A percentile compares a stretch with the other conserved stretches of the same genome.
These are phyloP conservation scores for Truncatella angustata DNA, from an alignment of 2,329 filamentous ascomycete species.

Conservation along the genomic window DNA sequence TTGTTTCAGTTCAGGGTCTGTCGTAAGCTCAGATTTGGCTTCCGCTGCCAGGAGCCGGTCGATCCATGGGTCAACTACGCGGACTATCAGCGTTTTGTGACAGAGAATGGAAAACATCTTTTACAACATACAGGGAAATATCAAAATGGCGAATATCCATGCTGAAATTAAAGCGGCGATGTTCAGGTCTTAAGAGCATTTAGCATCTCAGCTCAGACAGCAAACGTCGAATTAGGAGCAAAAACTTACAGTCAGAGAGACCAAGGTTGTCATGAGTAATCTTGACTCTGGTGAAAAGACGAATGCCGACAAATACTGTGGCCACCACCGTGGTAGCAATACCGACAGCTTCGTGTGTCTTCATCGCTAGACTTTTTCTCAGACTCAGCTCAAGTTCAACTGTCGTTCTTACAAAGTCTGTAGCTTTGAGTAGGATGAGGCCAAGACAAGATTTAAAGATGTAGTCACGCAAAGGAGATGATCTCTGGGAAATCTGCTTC, in stretches of 20 bases:
- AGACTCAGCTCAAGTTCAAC: neutral
- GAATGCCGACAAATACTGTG: slow-evolving; percentile 1
- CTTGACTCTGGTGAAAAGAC: neutral
- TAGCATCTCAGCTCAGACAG: neutral
- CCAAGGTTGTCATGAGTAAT: neutral
- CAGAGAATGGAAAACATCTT: neutral
- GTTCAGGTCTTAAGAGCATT: neutral
- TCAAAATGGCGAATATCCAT: slow-evolving; percentile 1
- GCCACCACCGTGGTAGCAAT: slow-evolving; percentile 4
- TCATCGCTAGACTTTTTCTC: neutral
- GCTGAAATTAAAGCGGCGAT: neutral
- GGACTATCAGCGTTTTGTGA: neutral
- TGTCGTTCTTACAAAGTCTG: neutral
- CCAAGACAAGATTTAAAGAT: neutral
- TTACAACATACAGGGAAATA: neutral
- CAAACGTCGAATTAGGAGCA: too few species aligned
- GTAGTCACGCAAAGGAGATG: neutral
- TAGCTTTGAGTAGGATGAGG: neutral
- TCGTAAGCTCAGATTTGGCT: neutral
- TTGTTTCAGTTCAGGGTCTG: neutral
- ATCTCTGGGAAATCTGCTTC: neutral
- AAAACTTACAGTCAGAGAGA: neutral
- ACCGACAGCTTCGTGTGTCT: neutral
- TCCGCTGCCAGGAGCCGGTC: neutral
- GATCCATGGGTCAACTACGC: slow-evolving; percentile 2